A percentile compares a stretch with the other conserved stretches of the same genome.
Evolutionary conservation across 345 rosid genomes (phyloP).

Genomic region (Bruguiera sexangula): DNA sequence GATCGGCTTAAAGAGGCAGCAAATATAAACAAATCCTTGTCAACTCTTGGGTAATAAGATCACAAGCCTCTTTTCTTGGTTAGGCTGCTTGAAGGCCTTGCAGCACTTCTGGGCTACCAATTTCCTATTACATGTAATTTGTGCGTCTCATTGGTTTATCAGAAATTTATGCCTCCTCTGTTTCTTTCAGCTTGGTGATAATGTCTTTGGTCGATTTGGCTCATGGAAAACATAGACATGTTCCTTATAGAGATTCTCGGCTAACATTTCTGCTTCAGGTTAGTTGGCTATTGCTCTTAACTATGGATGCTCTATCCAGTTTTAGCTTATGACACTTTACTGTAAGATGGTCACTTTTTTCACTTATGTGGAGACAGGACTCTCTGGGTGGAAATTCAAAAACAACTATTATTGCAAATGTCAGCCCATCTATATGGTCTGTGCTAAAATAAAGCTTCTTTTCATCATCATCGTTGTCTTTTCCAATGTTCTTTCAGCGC

Average conservation of each 20-base stretch:
- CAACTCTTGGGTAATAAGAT: constrained; percentile 78
- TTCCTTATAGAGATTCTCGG: constrained; percentile 96
- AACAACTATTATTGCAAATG: constrained; percentile 89
- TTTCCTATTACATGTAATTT: background rate
- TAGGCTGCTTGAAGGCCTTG: constrained; percentile 11
- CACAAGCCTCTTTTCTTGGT: constrained; percentile 20
- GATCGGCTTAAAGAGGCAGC: constrained; percentile 98
- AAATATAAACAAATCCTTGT: constrained; percentile 86
- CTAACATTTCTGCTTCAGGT: constrained; percentile 96
- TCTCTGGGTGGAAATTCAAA: constrained; percentile 95
- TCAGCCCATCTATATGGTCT: constrained; percentile 88
- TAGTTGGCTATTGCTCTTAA: constrained; percentile 23
- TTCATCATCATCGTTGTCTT: background rate
- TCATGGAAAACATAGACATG: constrained; percentile 89
- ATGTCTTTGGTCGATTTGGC: constrained; percentile 97
- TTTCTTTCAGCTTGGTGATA: constrained; percentile 70
- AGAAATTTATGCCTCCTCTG: background rate
- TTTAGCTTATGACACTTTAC: constrained; percentile 5
- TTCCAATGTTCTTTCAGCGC: background rate
- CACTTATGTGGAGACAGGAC: constrained; percentile 56
- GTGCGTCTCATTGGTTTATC: background rate
- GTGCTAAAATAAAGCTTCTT: constrained; percentile 21
- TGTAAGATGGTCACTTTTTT: constrained; percentile 1
- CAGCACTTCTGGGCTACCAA: constrained; percentile 1
- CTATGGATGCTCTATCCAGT: constrained; percentile 3